Evolutionary conservation across 2,329 filamentous ascomycete genomes (phyloP), one percentile per base, ranked within the genome.

Genomic region (Cercospora zeae-maydis): DNA sequence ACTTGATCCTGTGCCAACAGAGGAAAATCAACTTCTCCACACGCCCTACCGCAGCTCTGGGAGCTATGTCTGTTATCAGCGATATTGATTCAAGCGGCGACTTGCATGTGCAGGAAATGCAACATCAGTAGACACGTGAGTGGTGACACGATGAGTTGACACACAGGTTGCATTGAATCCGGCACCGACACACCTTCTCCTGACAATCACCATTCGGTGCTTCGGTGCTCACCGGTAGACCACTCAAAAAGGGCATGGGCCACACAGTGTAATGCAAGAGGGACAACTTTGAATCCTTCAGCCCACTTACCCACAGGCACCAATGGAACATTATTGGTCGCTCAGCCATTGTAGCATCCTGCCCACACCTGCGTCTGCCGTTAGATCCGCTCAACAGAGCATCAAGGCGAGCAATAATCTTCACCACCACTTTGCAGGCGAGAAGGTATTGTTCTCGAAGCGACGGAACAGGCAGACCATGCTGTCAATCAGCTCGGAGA

Each of bases 401-500:
- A 27, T 47, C 5, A 14, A 47, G 16, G 10, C 2, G 11, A 5
- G 11, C n/a, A n/a, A n/a, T n/a, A n/a, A 14, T 13, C 4, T 5
- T 13, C n/a, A n/a, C n/a, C n/a, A n/a, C 21, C 42, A 19, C 42
- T 14, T 47, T 47, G 21, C 56, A 49, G 39, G 7, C 24, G 21
- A 11, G 34, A 19, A 49, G 27, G 34, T 14, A 33, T 16, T 31
- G 39, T 31, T 33, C 56, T 21, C 31, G 56, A 58, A 47, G 56
- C n/a, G 37, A 24, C 61, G 30, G 42, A 64, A 63, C 54, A 63
- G 65, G 60, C 63, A 63, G 30, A 49, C 61, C 65, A 58, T 65
- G 61, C 52, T 62, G 63, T 58, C 45, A 63, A 67, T 67, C 63
- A 54, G 27, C 30, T 53, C 53, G 33, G 49, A 56, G 34, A 58